Evolutionary conservation across 805 yeast genomes (phyloP).

Genomic region (Kluyveromyces siamensis): DNA sequence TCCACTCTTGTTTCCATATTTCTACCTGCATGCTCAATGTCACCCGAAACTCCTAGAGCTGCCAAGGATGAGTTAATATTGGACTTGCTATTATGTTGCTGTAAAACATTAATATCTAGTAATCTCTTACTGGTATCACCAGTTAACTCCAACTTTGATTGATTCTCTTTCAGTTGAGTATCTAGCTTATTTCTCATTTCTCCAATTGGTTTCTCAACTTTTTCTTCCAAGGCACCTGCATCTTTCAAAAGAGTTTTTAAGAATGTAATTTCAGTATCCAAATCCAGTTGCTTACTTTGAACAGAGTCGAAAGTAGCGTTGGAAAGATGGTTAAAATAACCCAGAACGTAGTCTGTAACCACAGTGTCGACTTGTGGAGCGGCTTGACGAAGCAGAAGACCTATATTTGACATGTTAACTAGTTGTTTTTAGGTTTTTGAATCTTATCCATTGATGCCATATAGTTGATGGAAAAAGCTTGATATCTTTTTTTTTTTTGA

Average conservation of each 20-base stretch:
- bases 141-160: slow-evolving; percentile 65
- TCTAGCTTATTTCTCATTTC: slow-evolving; percentile 40
- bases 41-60: slow-evolving; percentile 66
- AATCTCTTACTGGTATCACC: slow-evolving; percentile 87
- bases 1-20: slow-evolving; percentile 91
- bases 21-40: slow-evolving; percentile 86
- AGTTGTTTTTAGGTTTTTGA: neutral
- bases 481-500: no score
- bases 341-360: slow-evolving; percentile 82
- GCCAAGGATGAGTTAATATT: slow-evolving; percentile 71
- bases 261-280: slow-evolving; percentile 59
- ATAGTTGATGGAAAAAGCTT: neutral
- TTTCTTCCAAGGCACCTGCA: slow-evolving; percentile 70
- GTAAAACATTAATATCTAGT: slow-evolving; percentile 64
- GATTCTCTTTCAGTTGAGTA: slow-evolving; percentile 51
- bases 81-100: slow-evolving; percentile 52
- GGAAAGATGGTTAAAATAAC: slow-evolving; percentile 80
- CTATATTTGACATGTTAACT: slow-evolving; percentile 29
- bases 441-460: neutral
- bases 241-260: slow-evolving; percentile 54
- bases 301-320: slow-evolving; percentile 73
- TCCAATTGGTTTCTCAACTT: slow-evolving; percentile 41
- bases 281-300: slow-evolving; percentile 61
- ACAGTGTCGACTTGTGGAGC: slow-evolving; percentile 80
- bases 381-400: slow-evolving; percentile 69